Evolutionary conservation across 768 basidiomycete species (phyloP), one percentile per base, ranked within the genome.

Genomic region (Suillus occidentalis): DNA sequence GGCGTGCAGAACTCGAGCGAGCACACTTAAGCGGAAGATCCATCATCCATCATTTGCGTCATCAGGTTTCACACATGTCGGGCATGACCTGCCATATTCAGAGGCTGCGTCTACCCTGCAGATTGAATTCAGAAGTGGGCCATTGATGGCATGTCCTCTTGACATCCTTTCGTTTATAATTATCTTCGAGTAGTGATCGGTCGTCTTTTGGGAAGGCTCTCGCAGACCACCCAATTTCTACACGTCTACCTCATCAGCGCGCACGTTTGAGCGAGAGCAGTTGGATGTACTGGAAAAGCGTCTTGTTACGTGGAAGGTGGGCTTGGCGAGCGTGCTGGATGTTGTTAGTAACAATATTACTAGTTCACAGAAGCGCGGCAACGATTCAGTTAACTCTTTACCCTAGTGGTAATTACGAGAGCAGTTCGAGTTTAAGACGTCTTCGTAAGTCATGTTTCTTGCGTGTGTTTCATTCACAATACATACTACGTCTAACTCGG

Each of bases 201-300:
- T 36, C 84, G 95, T 52, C 75, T 95, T 37, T 86, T 87, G 60
- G 94, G 91, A 40, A 94, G 92, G 75, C 88, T 96, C 58, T 91
- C 92, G 1, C 94, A 96, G 73, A 86, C 88, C 2, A 82, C 87
- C 12, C 89, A 91, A 70, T 87, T 85, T 57, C 78, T 95, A 47
- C 87, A 87, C 67, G 84, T 95, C 65, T 86, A 84, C 57, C 87
- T 88, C 92, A 0, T 88, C 87, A 1, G 84, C 91, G 1, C 89
- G 91, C 63, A 83, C 85, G 10, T 95, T 95, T 72, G 90, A 89
- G 70, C 83, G 82, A 49, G 85, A 84, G 68, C 90, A 95, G 74
- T 96, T 94, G 94, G 85, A 87, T 71, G 80, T 82, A 28, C 82
- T 95, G 57, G 90, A 92, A 75, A 86, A 86, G 74, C 83, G 91